These are phyloP conservation scores for Phyllosticta citribraziliensis DNA, from an alignment of 2,329 filamentous ascomycete species.

Conservation along the genomic window DNA sequence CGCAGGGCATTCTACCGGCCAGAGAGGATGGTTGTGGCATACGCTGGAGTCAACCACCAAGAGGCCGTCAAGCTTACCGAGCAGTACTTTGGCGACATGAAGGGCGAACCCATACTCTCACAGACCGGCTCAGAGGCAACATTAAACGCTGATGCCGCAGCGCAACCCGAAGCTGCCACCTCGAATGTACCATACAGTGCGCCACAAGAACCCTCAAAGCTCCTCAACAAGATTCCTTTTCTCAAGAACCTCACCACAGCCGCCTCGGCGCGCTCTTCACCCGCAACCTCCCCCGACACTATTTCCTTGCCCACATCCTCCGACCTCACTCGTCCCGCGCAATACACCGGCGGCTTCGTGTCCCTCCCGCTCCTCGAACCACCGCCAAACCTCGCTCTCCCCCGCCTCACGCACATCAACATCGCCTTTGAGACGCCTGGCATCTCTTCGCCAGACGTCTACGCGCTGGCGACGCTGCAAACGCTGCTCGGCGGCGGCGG, in stretches of 20 bases:
- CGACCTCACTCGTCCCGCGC: slow-evolving; percentile 47
- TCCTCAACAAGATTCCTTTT: slow-evolving; percentile 79
- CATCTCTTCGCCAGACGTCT: slow-evolving; percentile 85
- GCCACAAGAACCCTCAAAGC: slow-evolving; percentile 48
- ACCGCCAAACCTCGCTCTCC: slow-evolving; percentile 65
- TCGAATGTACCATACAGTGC: slow-evolving; percentile 15
- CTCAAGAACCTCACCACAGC: slow-evolving; percentile 81
- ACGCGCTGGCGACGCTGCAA: slow-evolving; percentile 88
- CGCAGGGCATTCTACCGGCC: slow-evolving; percentile 76
- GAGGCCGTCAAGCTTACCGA: slow-evolving; percentile 72
- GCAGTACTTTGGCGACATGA: slow-evolving; percentile 88
- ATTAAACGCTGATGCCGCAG: slow-evolving; percentile 10
- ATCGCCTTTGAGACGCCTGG: slow-evolving; percentile 91
- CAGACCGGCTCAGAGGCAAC: slow-evolving; percentile 48
- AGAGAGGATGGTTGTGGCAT: slow-evolving; percentile 87
- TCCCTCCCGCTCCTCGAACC: slow-evolving; percentile 72
- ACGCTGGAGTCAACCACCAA: slow-evolving; percentile 78
- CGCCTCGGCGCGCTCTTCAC: slow-evolving; percentile 37
- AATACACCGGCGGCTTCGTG: slow-evolving; percentile 91
- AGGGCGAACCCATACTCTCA: slow-evolving; percentile 38
- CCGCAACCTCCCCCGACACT: slow-evolving; percentile 19
- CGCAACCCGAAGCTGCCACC: slow-evolving; percentile 19
- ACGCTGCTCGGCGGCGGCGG: slow-evolving; percentile 92
- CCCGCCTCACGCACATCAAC: slow-evolving; percentile 83
- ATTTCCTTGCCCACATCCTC: slow-evolving; percentile 2